A percentile compares a stretch with the other conserved stretches of the same genome.
phyloP scores from a whole-genome alignment of 2,329 filamentous ascomycete genomes.

The Colletotrichum tabaci region DNA sequence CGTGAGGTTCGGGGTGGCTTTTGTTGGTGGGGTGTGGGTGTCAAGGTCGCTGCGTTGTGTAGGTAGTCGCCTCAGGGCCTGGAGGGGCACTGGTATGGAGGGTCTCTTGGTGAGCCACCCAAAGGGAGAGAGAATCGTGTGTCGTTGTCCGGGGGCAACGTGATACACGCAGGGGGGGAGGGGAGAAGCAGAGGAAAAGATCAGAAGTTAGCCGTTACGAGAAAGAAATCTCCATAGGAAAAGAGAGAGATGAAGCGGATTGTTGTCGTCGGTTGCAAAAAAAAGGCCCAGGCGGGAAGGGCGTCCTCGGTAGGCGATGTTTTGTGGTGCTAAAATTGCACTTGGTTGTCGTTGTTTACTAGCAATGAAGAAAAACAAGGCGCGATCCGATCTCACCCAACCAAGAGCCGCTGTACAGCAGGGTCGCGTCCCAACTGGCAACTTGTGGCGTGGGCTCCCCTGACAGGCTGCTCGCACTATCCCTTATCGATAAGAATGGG shows the following conservation, averaged over 20 bases:
- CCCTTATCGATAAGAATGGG: conserved; percentile 14
- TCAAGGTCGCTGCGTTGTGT: conserved; percentile 20
- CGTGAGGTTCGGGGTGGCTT: conserved; percentile 15
- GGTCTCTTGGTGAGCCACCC: conserved; percentile 19
- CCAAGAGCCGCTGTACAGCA: conserved; percentile 32
- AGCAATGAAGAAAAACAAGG: conserved; percentile 43
- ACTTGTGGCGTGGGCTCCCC: conserved; percentile 36
- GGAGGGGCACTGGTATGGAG: conserved; percentile 34
- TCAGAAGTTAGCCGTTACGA: conserved; percentile 29
- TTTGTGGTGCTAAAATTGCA: conserved; percentile 43
- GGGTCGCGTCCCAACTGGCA: conserved; percentile 30
- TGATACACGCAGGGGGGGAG: conserved; percentile 10
- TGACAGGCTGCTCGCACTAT: conserved; percentile 13
- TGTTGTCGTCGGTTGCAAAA: conserved; percentile 30
- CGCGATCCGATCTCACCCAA: conserved; percentile 42
- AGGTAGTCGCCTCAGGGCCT: conserved; percentile 35
- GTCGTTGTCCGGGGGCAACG: conserved; percentile 18
- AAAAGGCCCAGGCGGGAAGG: conserved; percentile 37
- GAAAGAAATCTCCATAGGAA: conserved; percentile 26
- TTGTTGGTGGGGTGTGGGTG: conserved; percentile 30
- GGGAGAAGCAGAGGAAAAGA: conserved; percentile 16
- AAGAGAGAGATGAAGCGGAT: not conserved
- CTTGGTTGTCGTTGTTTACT: conserved; percentile 43
- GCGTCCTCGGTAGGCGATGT: conserved; percentile 37
- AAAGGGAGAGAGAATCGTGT: conserved; percentile 8